phyloP scores from a whole-genome alignment of 768 basidiomycete genomes.

The Amanita molliuscula region DNA sequence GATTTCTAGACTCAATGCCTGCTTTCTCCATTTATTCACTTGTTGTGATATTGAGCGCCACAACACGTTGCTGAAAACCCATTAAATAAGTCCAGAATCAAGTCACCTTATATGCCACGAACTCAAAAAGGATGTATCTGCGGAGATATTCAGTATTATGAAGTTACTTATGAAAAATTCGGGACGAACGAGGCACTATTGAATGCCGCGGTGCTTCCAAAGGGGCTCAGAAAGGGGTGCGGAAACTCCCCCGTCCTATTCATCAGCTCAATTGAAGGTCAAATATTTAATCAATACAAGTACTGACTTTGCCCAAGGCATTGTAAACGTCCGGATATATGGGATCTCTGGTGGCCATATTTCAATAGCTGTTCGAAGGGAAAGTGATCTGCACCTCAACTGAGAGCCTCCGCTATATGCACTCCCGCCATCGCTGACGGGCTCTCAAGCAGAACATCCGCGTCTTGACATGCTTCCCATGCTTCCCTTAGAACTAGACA shows the following conservation, averaged over 20 bases:
- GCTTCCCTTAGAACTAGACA: constrained; percentile 44
- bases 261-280: background rate
- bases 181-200: constrained; percentile 43
- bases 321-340: constrained; percentile 55
- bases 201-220: constrained; percentile 52
- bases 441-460: constrained; percentile 56
- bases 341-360: constrained; percentile 36
- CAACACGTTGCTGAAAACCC: constrained; percentile 36
- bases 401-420: constrained; percentile 59
- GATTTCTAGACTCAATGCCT: constrained; percentile 33
- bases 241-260: constrained; percentile 48
- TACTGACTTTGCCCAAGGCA: constrained; percentile 46
- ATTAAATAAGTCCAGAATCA: background rate
- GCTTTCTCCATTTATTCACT: constrained; percentile 55
- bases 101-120: constrained; percentile 10
- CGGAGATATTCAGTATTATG: background rate
- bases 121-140: constrained; percentile 54
- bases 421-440: constrained; percentile 65
- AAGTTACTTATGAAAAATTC: background rate
- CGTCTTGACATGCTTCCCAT: constrained; percentile 54
- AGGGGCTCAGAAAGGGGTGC: constrained; percentile 53
- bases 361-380: background rate
- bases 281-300: background rate
- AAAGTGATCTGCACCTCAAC: constrained; percentile 20
- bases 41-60: constrained; percentile 59